Percentiles rank a stretch among this genome's conserved stretches.
These are phyloP conservation scores for Metarhizium guizhouense DNA, from an alignment of 2,329 filamentous ascomycete genomes.

Conservation along the genomic window DNA sequence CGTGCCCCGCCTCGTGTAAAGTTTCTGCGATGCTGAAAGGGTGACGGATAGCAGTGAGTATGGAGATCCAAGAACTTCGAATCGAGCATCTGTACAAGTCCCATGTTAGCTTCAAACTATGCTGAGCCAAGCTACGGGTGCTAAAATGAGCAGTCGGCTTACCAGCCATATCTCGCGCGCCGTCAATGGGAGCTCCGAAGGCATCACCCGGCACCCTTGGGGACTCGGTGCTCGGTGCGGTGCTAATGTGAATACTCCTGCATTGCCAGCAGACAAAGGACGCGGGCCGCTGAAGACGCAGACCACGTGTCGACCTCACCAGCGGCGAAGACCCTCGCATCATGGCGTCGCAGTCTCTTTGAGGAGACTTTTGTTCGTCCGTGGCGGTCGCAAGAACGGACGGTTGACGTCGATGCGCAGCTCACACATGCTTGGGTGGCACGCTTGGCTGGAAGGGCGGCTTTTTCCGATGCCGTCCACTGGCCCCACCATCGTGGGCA, in stretches of 20 bases:
- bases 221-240: conserved; percentile 48
- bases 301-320: conserved; percentile 23
- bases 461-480: conserved; percentile 19
- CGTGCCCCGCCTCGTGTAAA: conserved; percentile 88
- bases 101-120: neutral
- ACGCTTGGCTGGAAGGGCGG: conserved; percentile 11
- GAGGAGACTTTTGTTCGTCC: neutral
- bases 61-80: conserved; percentile 85
- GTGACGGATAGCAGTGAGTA: conserved; percentile 92
- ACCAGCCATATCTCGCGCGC: conserved; percentile 43
- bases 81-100: conserved; percentile 69
- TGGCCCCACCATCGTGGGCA: neutral
- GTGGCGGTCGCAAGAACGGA: conserved; percentile 8
- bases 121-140: neutral
- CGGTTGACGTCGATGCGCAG: neutral
- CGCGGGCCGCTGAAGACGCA: conserved; percentile 17
- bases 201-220: conserved; percentile 42
- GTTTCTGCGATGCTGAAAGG: conserved; percentile 83
- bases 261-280: conserved; percentile 45
- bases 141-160: conserved; percentile 9
- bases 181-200: conserved; percentile 40
- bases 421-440: neutral
- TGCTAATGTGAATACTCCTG: conserved; percentile 54
- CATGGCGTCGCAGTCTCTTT: conserved; percentile 7
- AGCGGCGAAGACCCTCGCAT: conserved; percentile 37